Percentiles rank a stretch among this genome's conserved stretches.
Conservation (phyloP, 352 stramenopile genomes). For the Hyaloperonospora arabidopsidis region DNA sequence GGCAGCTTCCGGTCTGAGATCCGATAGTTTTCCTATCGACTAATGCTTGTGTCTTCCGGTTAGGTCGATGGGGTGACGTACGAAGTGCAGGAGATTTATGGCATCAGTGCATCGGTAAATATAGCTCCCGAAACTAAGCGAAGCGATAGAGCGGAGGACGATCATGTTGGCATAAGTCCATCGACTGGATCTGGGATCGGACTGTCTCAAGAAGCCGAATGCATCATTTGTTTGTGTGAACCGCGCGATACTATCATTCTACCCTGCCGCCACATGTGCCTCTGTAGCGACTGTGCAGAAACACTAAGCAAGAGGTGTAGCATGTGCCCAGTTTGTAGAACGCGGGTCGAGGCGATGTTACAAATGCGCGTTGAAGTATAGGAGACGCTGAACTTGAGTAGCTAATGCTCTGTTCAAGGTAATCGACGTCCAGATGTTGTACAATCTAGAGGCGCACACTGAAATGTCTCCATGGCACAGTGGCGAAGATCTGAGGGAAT, state of each 20-base stretch:
- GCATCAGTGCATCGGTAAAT: conserved; percentile 65
- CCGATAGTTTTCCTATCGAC: background rate
- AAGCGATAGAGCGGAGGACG: conserved; percentile 18
- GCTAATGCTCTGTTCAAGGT: too few relatives aligned
- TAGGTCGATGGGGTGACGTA: conserved; percentile 70
- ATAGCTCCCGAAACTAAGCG: conserved; percentile 36
- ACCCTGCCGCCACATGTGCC: conserved; percentile 83
- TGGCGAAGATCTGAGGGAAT: too few relatives aligned
- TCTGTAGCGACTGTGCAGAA: conserved; percentile 76
- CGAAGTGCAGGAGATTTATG: conserved; percentile 85
- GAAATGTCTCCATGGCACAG: too few relatives aligned
- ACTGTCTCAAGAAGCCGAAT: conserved; percentile 72
- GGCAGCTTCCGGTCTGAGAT: background rate
- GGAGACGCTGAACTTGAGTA: conserved; percentile 18
- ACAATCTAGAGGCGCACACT: too few relatives aligned
- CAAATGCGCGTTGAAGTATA: conserved; percentile 66
- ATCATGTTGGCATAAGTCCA: conserved; percentile 22
- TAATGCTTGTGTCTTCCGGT: conserved; percentile 1
- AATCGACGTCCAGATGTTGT: too few relatives aligned
- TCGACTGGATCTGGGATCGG: conserved; percentile 42
- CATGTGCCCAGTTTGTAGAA: conserved; percentile 79
- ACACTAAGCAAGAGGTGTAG: conserved; percentile 56
- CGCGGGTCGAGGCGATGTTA: conserved; percentile 62
- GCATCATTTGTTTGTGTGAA: conserved; percentile 83
- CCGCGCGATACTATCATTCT: conserved; percentile 76